Conservation (phyloP, 441 rosid species). For the Biscutella auriculata region DNA sequence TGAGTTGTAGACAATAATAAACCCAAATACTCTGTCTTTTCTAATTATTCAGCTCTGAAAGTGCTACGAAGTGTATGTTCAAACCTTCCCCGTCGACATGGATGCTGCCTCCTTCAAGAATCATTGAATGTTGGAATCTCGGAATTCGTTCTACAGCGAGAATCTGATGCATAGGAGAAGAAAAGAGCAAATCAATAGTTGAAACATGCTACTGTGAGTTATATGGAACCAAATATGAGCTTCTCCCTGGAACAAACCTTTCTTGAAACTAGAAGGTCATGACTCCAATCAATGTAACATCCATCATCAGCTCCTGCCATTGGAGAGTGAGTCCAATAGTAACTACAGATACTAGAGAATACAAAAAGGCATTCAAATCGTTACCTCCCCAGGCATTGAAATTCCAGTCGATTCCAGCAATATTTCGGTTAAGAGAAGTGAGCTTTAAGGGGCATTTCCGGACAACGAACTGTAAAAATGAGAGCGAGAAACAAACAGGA, state of each 20-base stretch:
- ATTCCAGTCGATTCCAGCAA: constrained; percentile 85
- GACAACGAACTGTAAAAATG: constrained; percentile 45
- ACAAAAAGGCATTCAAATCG: neutral
- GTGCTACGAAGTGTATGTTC: neutral
- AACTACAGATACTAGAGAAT: neutral
- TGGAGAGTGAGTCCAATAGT: neutral
- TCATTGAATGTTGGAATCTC: constrained; percentile 49
- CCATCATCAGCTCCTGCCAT: constrained; percentile 64
- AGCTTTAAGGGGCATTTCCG: constrained; percentile 21
- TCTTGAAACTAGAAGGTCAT: constrained; percentile 63
- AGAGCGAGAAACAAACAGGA: too few relatives aligned
- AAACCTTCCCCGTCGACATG: constrained; percentile 94
- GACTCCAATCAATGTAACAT: constrained; percentile 83
- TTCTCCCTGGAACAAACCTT: constrained; percentile 32
- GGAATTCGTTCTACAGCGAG: constrained; percentile 59
- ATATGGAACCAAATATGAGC: neutral
- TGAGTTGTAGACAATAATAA: neutral
- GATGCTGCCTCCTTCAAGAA: constrained; percentile 99
- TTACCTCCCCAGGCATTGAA: constrained; percentile 89
- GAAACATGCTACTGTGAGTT: neutral
- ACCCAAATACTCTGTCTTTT: neutral
- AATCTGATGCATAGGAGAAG: constrained; percentile 38
- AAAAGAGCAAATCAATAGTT: neutral
- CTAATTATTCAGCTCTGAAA: neutral
- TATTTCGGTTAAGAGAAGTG: constrained; percentile 23